A percentile compares a stretch with the other conserved stretches of the same genome.
phyloP scores from a whole-genome alignment of 768 basidiomycete genomes.

The Fistulinella prunicolor region DNA sequence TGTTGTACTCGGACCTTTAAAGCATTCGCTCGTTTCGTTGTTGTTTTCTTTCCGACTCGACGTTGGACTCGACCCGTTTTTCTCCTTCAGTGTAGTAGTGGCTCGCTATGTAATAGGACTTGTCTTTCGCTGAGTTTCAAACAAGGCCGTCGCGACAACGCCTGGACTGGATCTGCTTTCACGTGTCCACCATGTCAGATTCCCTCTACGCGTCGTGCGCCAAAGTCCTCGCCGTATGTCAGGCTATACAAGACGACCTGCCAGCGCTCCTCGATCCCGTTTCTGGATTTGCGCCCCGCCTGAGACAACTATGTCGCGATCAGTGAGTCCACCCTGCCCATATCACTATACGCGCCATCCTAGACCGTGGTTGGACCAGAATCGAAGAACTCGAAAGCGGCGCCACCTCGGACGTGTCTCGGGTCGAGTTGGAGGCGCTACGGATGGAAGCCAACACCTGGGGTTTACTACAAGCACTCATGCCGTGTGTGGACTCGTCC shows the following conservation, averaged over 20 bases:
- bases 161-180: too few relatives aligned
- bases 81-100: too few relatives aligned
- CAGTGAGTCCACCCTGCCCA: constrained; percentile 44
- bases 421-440: constrained; percentile 58
- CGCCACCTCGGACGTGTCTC: constrained; percentile 35
- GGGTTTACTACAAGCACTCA: constrained; percentile 72
- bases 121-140: constrained; percentile 11
- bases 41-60: neutral
- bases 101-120: too few relatives aligned
- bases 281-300: constrained; percentile 65
- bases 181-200: constrained; percentile 24
- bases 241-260: constrained; percentile 55
- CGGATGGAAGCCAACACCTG: constrained; percentile 80
- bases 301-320: constrained; percentile 50
- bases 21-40: too few relatives aligned
- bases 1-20: too few relatives aligned
- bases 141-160: too few relatives aligned
- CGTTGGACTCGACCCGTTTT: too few relatives aligned
- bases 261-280: constrained; percentile 61
- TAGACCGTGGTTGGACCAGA: constrained; percentile 31
- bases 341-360: neutral
- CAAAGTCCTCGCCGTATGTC: constrained; percentile 59
- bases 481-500: constrained; percentile 52
- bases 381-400: constrained; percentile 50
- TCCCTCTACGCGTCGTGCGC: constrained; percentile 63